phyloP scores from a whole-genome alignment of 1,139 yeast genomes.

The Suhomyces anneliseae region DNA sequence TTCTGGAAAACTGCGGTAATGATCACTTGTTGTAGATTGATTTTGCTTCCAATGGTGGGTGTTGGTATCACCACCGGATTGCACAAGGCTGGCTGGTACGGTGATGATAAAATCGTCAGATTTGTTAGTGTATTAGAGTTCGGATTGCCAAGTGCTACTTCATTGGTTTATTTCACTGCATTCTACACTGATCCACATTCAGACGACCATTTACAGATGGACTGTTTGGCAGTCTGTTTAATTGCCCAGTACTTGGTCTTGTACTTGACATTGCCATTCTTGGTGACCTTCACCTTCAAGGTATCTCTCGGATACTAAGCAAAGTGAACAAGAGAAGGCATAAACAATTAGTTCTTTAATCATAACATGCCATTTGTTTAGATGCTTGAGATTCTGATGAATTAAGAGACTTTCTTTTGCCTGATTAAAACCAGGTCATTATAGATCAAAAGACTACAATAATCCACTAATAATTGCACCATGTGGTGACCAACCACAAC shows the following conservation, averaged over 20 bases:
- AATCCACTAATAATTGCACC: no score
- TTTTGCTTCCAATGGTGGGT: slow-evolving; percentile 45
- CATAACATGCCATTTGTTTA: no score
- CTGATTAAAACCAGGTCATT: no score
- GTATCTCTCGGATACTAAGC: slow-evolving; percentile 33
- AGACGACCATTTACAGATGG: slow-evolving; percentile 71
- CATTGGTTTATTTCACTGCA: slow-evolving; percentile 81
- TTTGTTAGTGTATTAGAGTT: slow-evolving; percentile 75
- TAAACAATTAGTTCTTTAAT: neutral
- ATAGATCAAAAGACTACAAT: no score
- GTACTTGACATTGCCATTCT: slow-evolving; percentile 62
- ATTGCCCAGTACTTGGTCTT: slow-evolving; percentile 66
- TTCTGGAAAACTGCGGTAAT: slow-evolving; percentile 62
- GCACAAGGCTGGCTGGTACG: slow-evolving; percentile 47
- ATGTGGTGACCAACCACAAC: no score
- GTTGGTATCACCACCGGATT: slow-evolving; percentile 48
- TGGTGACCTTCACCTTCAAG: slow-evolving; percentile 57
- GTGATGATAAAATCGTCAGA: slow-evolving; percentile 49
- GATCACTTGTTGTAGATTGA: slow-evolving; percentile 35
- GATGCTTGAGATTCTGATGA: no score
- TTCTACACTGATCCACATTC: slow-evolving; percentile 69
- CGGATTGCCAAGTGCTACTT: slow-evolving; percentile 85
- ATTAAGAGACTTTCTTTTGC: no score
- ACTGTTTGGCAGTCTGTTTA: slow-evolving; percentile 72
- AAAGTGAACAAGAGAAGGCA: neutral